These are phyloP conservation scores for Skeletonema menzelii DNA, from an alignment of 108 stramenopile species.

Conservation along the genomic window DNA sequence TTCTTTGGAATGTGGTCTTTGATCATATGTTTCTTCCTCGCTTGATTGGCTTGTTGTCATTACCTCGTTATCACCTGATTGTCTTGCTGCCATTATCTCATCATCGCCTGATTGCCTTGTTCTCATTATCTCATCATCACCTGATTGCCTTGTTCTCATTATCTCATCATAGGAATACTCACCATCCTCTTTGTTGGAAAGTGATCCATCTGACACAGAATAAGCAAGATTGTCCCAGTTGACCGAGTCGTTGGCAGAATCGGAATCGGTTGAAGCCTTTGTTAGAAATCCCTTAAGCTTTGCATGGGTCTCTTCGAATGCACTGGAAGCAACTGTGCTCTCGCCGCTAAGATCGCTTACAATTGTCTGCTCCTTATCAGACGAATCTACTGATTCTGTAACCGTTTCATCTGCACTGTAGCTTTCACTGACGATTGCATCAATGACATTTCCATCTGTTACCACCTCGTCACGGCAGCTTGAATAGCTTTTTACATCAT, in stretches of 20 bases:
- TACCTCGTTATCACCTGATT: no score
- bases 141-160: no score
- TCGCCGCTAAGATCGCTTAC: background rate
- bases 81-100: background rate
- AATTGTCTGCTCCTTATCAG: background rate
- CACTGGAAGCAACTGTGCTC: background rate
- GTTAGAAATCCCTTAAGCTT: background rate
- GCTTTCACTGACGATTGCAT: background rate
- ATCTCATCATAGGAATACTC: background rate
- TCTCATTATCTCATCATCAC: background rate
- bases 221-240: slow-evolving; percentile 43
- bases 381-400: background rate
- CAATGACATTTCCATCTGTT: background rate
- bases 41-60: background rate
- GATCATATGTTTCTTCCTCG: background rate
- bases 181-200: background rate
- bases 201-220: slow-evolving; percentile 34
- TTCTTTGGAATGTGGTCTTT: no score
- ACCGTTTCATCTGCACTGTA: background rate
- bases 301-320: background rate
- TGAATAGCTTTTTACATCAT: background rate
- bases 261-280: background rate
- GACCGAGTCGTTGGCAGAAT: slow-evolving; percentile 26
- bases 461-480: background rate
- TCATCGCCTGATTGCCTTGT: no score